Conservation (phyloP, 495 filamentous ascomycete genomes). For the Neurospora sp. region DNA sequence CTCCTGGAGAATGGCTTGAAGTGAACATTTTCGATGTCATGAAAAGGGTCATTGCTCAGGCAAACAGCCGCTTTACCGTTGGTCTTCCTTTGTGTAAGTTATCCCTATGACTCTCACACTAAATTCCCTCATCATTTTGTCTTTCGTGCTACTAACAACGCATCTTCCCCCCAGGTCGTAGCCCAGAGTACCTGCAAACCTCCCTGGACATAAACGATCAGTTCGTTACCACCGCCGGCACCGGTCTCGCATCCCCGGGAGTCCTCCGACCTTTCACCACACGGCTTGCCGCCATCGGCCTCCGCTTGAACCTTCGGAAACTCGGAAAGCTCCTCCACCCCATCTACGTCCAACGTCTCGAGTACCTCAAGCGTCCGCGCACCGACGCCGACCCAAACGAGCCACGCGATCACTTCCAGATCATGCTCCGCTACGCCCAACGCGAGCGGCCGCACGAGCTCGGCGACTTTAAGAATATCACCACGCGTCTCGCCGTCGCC, state of each 20-base stretch:
- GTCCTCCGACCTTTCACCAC: background rate
- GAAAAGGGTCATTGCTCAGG: conserved; percentile 22
- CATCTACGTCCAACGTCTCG: background rate
- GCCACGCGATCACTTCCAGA: conserved; percentile 26
- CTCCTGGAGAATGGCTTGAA: conserved; percentile 6
- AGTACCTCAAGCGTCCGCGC: background rate
- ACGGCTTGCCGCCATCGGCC: background rate
- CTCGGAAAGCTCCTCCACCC: conserved; percentile 14
- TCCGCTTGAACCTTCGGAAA: background rate
- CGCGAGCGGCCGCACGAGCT: conserved; percentile 23
- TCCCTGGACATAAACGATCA: background rate
- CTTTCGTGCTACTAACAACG: background rate
- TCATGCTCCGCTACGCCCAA: conserved; percentile 25
- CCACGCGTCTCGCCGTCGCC: conserved; percentile 12
- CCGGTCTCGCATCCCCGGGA: background rate
- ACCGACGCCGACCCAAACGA: conserved; percentile 1
- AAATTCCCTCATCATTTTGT: conserved; percentile 14
- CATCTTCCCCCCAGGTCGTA: background rate
- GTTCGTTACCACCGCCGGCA: background rate
- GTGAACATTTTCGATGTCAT: conserved; percentile 21
- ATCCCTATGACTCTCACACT: background rate
- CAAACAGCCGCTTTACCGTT: conserved; percentile 29
- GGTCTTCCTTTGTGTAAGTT: conserved; percentile 8
- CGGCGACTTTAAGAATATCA: conserved; percentile 19
- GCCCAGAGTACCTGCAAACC: background rate